phyloP scores from a whole-genome alignment of 1,139 yeast genomes.

The Geotrichum macrosporum region DNA sequence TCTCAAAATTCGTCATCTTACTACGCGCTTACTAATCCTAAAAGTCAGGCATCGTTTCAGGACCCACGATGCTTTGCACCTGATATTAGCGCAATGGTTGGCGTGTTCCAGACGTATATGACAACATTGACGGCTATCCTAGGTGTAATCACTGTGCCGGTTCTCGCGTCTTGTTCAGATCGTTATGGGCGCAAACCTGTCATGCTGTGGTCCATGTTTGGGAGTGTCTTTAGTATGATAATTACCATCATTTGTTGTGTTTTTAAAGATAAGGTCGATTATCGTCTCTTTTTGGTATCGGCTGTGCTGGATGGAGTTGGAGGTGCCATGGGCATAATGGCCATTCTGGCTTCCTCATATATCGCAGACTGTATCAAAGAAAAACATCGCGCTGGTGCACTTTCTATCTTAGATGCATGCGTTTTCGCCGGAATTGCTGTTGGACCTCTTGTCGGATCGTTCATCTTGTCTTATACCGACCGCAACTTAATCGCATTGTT shows the following conservation, averaged over 20 bases:
- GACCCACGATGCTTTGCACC: constrained; percentile 31
- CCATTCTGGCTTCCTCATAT: constrained; percentile 56
- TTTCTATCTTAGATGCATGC: constrained; percentile 56
- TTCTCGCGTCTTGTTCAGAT: constrained; percentile 61
- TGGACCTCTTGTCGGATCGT: constrained; percentile 61
- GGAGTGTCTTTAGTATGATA: constrained; percentile 34
- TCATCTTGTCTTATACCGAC: constrained; percentile 33
- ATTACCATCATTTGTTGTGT: constrained; percentile 29
- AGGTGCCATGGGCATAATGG: constrained; percentile 53
- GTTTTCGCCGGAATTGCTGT: constrained; percentile 57
- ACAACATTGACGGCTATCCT: constrained; percentile 26
- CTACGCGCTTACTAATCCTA: background rate
- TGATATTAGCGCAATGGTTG: constrained; percentile 30
- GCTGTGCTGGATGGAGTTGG: constrained; percentile 46
- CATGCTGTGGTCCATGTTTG: constrained; percentile 33
- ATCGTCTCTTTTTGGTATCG: constrained; percentile 39
- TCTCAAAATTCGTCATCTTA: background rate
- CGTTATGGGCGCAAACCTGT: constrained; percentile 56
- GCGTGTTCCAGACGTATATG: constrained; percentile 30
- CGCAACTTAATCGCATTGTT: constrained; percentile 31
- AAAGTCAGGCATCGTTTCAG: constrained; percentile 5
- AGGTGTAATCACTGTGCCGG: constrained; percentile 29
- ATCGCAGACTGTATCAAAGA: constrained; percentile 62
- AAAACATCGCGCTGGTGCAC: constrained; percentile 48
- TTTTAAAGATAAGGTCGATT: constrained; percentile 36